These are phyloP conservation scores for Fusarium armeniacum DNA, from an alignment of 2,329 filamentous ascomycete genomes.

Conservation along the genomic window DNA sequence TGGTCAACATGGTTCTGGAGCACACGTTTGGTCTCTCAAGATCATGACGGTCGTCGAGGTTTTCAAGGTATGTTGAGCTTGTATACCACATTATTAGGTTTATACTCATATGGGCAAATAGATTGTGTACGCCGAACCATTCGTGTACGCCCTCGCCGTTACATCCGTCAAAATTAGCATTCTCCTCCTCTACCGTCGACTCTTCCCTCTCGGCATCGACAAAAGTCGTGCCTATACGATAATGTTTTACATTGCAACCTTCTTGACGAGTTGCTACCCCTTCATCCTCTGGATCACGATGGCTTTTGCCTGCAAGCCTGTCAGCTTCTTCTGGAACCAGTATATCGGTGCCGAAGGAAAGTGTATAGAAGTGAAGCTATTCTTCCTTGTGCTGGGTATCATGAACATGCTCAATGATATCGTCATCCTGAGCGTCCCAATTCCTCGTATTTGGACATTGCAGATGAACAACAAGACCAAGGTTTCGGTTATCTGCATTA, in stretches of 20 bases:
- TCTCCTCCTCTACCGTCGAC: conserved; percentile 23
- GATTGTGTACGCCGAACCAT: conserved; percentile 23
- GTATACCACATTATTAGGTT: fast-evolving
- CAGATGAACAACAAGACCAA: conserved; percentile 31
- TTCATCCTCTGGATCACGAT: conserved; percentile 29
- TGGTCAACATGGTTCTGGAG: conserved; percentile 6
- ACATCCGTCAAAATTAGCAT: conserved; percentile 30
- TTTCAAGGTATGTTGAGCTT: background rate
- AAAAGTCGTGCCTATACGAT: conserved; percentile 18
- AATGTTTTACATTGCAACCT: conserved; percentile 16
- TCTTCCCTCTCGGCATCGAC: conserved; percentile 26
- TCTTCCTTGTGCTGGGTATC: conserved; percentile 23
- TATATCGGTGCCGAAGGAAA: conserved; percentile 5
- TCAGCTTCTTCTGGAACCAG: conserved; percentile 29
- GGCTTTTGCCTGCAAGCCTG: conserved; percentile 12
- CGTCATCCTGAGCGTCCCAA: conserved; percentile 13
- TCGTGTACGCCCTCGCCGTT: conserved; percentile 25
- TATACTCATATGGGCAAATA: background rate
- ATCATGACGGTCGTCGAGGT: conserved; percentile 14
- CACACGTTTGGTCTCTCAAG: conserved; percentile 23
- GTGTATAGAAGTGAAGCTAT: conserved; percentile 15
- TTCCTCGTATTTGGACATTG: conserved; percentile 20
- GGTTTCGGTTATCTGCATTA: conserved; percentile 22
- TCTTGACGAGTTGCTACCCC: conserved; percentile 4
- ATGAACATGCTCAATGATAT: conserved; percentile 35